These are phyloP conservation scores for Glarea lozoyensis DNA, from an alignment of 495 filamentous ascomycete species.

Conservation along the genomic window DNA sequence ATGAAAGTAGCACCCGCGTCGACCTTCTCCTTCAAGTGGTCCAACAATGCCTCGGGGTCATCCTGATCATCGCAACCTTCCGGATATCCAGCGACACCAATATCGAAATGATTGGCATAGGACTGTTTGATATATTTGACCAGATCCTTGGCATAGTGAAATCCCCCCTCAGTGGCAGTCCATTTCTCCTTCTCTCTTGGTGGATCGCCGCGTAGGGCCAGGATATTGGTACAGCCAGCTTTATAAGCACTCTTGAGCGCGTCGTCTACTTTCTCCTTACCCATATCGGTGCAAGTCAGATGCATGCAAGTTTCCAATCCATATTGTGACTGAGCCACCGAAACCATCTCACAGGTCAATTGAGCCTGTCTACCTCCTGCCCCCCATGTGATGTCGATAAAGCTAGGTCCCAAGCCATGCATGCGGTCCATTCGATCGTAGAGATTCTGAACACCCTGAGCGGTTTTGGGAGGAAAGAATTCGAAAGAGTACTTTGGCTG, in stretches of 20 bases:
- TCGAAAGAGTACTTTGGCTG: slow-evolving; percentile 94
- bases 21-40: slow-evolving; percentile 96
- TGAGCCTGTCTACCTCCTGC: slow-evolving; percentile 86
- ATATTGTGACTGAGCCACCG: slow-evolving; percentile 90
- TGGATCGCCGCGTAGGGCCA: slow-evolving; percentile 90
- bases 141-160: slow-evolving; percentile 87
- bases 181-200: slow-evolving; percentile 92
- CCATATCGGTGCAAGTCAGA: slow-evolving; percentile 98
- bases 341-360: slow-evolving; percentile 96
- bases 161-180: slow-evolving; percentile 76
- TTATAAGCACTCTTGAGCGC: slow-evolving; percentile 86
- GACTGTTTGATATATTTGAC: slow-evolving; percentile 83
- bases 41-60: slow-evolving; percentile 73
- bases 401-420: slow-evolving; percentile 85
- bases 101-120: slow-evolving; percentile 95
- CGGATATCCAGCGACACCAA: slow-evolving; percentile 95
- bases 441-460: slow-evolving; percentile 96
- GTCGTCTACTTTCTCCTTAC: slow-evolving; percentile 75
- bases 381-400: slow-evolving; percentile 98
- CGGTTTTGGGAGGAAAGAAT: slow-evolving; percentile 99
- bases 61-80: slow-evolving; percentile 92
- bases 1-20: slow-evolving; percentile 91
- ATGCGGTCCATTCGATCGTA: slow-evolving; percentile 99
- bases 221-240: slow-evolving; percentile 94
- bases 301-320: slow-evolving; percentile 99